phyloP scores from a whole-genome alignment of 495 filamentous ascomycete species.

The Letharia columbiana region DNA sequence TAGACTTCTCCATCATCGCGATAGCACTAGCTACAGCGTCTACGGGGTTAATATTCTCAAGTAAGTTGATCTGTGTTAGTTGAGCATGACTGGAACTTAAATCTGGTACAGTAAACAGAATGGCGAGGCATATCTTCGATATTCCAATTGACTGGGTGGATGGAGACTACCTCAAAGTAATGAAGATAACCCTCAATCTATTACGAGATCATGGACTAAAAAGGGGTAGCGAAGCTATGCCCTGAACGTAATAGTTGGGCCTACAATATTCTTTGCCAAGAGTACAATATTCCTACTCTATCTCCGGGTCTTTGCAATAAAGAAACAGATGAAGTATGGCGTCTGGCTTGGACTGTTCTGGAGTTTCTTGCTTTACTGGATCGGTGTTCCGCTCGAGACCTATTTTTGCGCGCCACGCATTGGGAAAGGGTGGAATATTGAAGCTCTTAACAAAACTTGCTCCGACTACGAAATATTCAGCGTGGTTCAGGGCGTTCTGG shows the following conservation, averaged over 20 bases:
- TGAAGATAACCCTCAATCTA: background rate
- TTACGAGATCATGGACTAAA: background rate
- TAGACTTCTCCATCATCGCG: background rate
- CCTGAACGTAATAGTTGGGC: background rate
- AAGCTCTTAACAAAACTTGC: background rate
- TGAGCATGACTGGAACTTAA: background rate
- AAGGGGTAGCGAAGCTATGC: background rate
- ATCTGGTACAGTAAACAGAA: background rate
- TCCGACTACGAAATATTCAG: background rate
- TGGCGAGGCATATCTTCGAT: background rate
- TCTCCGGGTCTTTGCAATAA: conserved; percentile 24
- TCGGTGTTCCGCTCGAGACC: background rate
- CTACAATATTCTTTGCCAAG: conserved; percentile 30
- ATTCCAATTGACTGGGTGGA: background rate
- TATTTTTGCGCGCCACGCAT: conserved; percentile 3
- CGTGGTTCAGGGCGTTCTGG: conserved; percentile 18
- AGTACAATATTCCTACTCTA: conserved; percentile 29
- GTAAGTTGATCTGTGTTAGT: background rate
- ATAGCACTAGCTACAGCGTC: background rate
- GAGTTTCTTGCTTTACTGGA: conserved; percentile 12
- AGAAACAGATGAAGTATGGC: conserved; percentile 22
- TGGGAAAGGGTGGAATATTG: background rate
- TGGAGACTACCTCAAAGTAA: background rate
- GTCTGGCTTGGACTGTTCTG: conserved; percentile 27
- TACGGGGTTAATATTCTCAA: background rate